A percentile compares a stretch with the other conserved stretches of the same genome.
These are phyloP conservation scores for Bipolaris oryzae DNA, from an alignment of 2,329 filamentous ascomycete species.

Conservation along the genomic window DNA sequence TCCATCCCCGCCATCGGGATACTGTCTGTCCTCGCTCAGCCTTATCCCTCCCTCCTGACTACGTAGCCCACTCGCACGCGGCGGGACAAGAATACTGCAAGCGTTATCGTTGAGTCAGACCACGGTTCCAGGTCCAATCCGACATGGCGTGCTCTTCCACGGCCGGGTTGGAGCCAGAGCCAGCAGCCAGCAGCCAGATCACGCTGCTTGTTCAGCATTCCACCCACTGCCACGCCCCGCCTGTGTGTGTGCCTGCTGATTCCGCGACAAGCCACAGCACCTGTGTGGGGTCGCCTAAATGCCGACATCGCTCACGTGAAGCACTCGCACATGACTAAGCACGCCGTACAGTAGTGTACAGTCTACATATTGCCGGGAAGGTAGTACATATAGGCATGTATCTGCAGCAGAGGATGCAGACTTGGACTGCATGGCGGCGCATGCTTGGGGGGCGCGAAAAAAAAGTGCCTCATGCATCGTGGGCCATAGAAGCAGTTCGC, in stretches of 20 bases:
- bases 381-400: too few species aligned
- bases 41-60: neutral
- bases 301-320: slow-evolving; percentile 28
- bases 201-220: slow-evolving; percentile 25
- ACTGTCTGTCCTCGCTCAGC: neutral
- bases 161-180: slow-evolving; percentile 2
- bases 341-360: too few species aligned
- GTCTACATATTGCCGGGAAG: too few species aligned
- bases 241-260: slow-evolving; percentile 11
- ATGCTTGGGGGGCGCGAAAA: slow-evolving; percentile 11
- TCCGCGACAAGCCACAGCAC: slow-evolving; percentile 7
- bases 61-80: neutral
- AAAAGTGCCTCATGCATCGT: slow-evolving; percentile 25
- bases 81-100: too few species aligned
- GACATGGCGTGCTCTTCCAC: neutral
- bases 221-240: slow-evolving; percentile 16
- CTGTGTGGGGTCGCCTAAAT: slow-evolving; percentile 22
- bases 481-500: slow-evolving; percentile 16
- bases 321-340: neutral
- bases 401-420: slow-evolving; percentile 1
- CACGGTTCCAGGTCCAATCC: neutral
- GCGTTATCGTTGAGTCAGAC: neutral
- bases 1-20: neutral
- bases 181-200: slow-evolving; percentile 2
- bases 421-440: slow-evolving; percentile 12